phyloP scores from a whole-genome alignment of 192 early-diverging fungal genomes.

The Backusella tuberculispora region DNA sequence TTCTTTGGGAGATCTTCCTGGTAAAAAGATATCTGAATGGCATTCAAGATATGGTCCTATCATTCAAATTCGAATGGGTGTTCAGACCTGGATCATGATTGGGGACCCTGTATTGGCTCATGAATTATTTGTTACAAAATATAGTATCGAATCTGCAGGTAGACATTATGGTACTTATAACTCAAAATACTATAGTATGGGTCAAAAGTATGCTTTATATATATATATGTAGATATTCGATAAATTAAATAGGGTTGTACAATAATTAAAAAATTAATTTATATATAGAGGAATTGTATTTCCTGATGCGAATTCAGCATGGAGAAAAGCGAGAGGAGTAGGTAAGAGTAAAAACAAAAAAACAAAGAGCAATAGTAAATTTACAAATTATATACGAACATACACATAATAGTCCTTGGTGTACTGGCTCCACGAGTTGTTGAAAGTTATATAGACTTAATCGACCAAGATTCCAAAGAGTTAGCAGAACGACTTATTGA shows the following conservation, averaged over 20 bases:
- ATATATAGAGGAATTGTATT: slow-evolving; percentile 9
- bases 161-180: not conserved
- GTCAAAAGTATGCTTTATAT: not conserved
- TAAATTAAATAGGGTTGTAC: not conserved
- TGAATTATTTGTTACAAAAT: slow-evolving; percentile 11
- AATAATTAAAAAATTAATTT: not conserved
- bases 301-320: not conserved
- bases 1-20: not conserved
- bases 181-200: not conserved
- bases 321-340: not conserved
- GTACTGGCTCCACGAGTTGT: not conserved
- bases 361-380: not conserved
- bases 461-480: not conserved
- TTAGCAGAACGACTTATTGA: not conserved
- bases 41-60: slow-evolving; percentile 19
- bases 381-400: not conserved
- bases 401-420: not conserved
- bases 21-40: slow-evolving; percentile 5
- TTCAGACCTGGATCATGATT: slow-evolving; percentile 24
- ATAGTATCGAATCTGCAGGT: not conserved
- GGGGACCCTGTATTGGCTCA: slow-evolving; percentile 18
- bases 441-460: not conserved
- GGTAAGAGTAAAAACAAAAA: not conserved
- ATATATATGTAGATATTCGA: too few relatives aligned
- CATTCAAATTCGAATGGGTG: slow-evolving; percentile 8